A percentile compares a stretch with the other conserved stretches of the same genome.
phyloP scores from a whole-genome alignment of 768 basidiomycete genomes.

The Sporobolomyces roseus region DNA sequence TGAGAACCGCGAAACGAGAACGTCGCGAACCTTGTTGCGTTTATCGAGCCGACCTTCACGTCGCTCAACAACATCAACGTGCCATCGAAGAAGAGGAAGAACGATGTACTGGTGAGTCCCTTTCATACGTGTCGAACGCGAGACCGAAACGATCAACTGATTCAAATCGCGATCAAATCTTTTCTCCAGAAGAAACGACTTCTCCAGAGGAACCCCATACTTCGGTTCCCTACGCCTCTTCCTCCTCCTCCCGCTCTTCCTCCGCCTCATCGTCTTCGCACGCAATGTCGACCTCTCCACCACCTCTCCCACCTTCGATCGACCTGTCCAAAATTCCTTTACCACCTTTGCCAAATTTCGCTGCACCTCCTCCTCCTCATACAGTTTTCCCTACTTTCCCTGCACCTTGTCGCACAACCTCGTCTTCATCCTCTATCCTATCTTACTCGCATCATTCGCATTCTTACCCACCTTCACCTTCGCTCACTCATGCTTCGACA shows the following conservation, averaged over 20 bases:
- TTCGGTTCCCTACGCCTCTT: slow-evolving; percentile 2
- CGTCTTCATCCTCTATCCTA: neutral
- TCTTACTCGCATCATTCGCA: no score
- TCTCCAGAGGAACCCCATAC: slow-evolving; percentile 6
- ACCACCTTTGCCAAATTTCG: neutral
- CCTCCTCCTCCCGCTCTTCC: slow-evolving; percentile 8
- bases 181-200: neutral
- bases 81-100: no score
- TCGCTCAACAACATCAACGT: slow-evolving; percentile 19
- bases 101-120: no score
- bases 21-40: slow-evolving; percentile 7
- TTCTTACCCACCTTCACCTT: slow-evolving; percentile 15
- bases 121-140: no score
- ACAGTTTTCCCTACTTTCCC: neutral
- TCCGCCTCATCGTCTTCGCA: slow-evolving; percentile 10
- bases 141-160: no score
- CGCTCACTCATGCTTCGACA: slow-evolving; percentile 8
- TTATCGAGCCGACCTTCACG: slow-evolving; percentile 13
- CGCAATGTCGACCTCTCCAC: slow-evolving; percentile 15
- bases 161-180: no score
- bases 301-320: neutral
- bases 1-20: neutral
- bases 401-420: neutral
- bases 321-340: no score
- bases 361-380: slow-evolving; percentile 1